These are phyloP conservation scores for Salix caprea DNA, from an alignment of 345 rosid species.

Conservation along the genomic window DNA sequence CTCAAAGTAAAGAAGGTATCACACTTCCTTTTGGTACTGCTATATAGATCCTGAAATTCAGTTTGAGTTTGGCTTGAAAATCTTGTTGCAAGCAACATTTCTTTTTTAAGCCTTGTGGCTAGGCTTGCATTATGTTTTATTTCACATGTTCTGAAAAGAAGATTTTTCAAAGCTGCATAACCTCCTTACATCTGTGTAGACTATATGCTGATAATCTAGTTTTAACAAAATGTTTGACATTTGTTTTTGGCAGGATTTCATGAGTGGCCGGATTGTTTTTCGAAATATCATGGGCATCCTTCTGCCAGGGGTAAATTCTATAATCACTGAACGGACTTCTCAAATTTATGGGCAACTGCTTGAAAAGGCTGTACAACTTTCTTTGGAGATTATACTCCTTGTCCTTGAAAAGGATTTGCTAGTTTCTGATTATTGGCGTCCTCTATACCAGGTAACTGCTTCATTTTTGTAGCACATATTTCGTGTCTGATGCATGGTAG, in stretches of 20 bases:
- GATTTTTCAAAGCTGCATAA: neutral
- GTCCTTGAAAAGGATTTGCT: constrained; percentile 71
- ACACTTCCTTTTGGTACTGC: no score
- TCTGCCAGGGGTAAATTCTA: constrained; percentile 71
- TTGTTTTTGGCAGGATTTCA: constrained; percentile 65
- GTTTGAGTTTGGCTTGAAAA: no score
- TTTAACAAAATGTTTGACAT: neutral
- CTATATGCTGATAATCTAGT: constrained; percentile 6
- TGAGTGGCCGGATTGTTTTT: constrained; percentile 90
- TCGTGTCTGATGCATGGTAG: neutral
- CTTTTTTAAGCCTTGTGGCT: neutral
- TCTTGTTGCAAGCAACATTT: no score
- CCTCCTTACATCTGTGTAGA: neutral
- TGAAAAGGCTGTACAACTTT: constrained; percentile 87
- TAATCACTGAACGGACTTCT: constrained; percentile 65
- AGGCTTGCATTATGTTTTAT: neutral
- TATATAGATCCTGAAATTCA: no score
- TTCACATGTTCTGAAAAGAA: neutral
- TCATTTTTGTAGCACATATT: neutral
- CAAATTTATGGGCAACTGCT: constrained; percentile 72
- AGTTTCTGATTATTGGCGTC: constrained; percentile 92
- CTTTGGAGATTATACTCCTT: constrained; percentile 75
- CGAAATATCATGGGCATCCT: constrained; percentile 85
- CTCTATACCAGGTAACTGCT: constrained; percentile 66
- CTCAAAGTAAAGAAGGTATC: no score